A percentile compares a stretch with the other conserved stretches of the same genome.
Conservation (phyloP, 495 filamentous ascomycete species). For the Penicillium antarcticum region DNA sequence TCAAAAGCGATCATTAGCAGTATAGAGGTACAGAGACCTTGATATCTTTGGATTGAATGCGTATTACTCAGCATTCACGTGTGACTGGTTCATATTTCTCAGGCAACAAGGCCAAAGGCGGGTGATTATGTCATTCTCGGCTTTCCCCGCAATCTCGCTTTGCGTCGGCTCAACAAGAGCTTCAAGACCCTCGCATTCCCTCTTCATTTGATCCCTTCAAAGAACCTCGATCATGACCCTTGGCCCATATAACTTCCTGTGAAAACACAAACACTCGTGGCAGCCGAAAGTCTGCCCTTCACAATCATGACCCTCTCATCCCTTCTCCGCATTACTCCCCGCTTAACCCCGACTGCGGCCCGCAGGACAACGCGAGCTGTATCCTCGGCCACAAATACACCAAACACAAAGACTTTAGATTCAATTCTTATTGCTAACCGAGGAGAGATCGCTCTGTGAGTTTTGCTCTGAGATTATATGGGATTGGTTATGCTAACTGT, state of each 20-base stretch:
- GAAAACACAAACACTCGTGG: background rate
- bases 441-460: slow-evolving; percentile 88
- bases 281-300: slow-evolving; percentile 10
- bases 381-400: slow-evolving; percentile 28
- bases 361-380: slow-evolving; percentile 33
- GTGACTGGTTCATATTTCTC: background rate
- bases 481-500: slow-evolving; percentile 6
- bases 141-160: slow-evolving; percentile 44
- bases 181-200: slow-evolving; percentile 7
- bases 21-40: too few relatives aligned
- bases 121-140: slow-evolving; percentile 20
- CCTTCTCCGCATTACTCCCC: slow-evolving; percentile 45
- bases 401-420: slow-evolving; percentile 53
- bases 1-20: too few relatives aligned
- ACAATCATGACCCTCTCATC: slow-evolving; percentile 41
- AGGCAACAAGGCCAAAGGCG: slow-evolving; percentile 2
- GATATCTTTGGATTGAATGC: too few relatives aligned
- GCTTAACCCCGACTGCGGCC: slow-evolving; percentile 33
- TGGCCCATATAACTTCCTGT: slow-evolving; percentile 1
- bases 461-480: background rate
- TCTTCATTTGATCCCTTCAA: slow-evolving; percentile 7
- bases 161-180: slow-evolving; percentile 38
- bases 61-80: too few relatives aligned
- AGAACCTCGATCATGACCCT: slow-evolving; percentile 18
- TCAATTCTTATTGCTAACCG: slow-evolving; percentile 95